Base-by-base conservation (phyloP, 2,329 filamentous ascomycete genomes). In the Sordariomycetes sp. region DNA sequence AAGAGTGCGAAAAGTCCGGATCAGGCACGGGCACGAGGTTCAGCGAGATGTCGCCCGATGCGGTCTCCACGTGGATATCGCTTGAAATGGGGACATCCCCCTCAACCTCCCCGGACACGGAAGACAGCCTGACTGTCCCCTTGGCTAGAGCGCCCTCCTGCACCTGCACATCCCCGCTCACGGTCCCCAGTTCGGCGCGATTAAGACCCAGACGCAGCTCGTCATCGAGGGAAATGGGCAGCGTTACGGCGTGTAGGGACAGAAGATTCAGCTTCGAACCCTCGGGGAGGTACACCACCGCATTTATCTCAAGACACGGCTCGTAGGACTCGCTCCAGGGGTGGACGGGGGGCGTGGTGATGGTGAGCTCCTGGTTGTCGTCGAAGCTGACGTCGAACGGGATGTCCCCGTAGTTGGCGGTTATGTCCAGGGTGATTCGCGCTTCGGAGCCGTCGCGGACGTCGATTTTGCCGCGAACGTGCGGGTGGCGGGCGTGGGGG, bases 241-340 rank as follows among this genome's bases (percentile, higher is more conserved):
- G 71, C 24, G 75, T 70, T 11, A 70, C 61, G 3, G 70, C 65
- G 20, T 67, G 62, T 18, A 81, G 61, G 8, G 59, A 55, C 8
- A 82, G 64, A 2, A 50, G 59, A 16, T 71, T 63, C 14, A 83
- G 66, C 10, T 68, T 63, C 3, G 71, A 69, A 18, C 68, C 63
- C 3, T 68, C 65, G 7, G 79, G 79, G 0, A 77, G 71, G 70
- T 72, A 78, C 50, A 79, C 64, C 2, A 76, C 81, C 18, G 71
- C 68, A 12, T 71, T 72, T 59, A 82, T 69, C 60, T 75, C 73
- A 22, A 82, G 68, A 62, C 80, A 82, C 1, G 78, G 76, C 51
- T 61, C 58, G 1, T 62, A 58, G 14, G 61, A 35, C 2, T 63
- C 56, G 16, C 61, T 55, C 64, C 70, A 71, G 1, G 67, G 62